These are phyloP conservation scores for Phytophthora lateralis DNA, from an alignment of 352 stramenopile species.

Conservation along the genomic window DNA sequence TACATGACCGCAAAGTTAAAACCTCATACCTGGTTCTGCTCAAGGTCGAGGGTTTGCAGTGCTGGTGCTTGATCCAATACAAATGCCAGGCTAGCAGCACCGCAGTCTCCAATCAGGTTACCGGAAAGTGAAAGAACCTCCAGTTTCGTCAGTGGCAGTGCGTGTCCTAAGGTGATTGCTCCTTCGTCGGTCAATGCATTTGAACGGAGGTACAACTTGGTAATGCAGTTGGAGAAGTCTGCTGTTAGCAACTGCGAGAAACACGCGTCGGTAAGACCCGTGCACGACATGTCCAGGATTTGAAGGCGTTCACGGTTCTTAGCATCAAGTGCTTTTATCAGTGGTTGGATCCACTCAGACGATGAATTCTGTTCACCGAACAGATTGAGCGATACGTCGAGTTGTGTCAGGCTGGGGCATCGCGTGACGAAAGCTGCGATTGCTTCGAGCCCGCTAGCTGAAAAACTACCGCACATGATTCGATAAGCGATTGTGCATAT, in stretches of 20 bases:
- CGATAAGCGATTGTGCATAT: not conserved
- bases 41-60: slow-evolving; percentile 53
- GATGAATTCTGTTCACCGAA: slow-evolving; percentile 6
- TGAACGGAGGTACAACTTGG: slow-evolving; percentile 49
- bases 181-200: slow-evolving; percentile 44
- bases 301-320: slow-evolving; percentile 20
- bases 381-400: slow-evolving; percentile 66
- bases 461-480: slow-evolving; percentile 36
- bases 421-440: slow-evolving; percentile 35
- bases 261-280: slow-evolving; percentile 34
- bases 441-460: slow-evolving; percentile 17
- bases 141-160: slow-evolving; percentile 28
- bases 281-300: slow-evolving; percentile 56
- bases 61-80: slow-evolving; percentile 41
- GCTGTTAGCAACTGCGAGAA: slow-evolving; percentile 23
- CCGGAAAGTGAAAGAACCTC: slow-evolving; percentile 48
- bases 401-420: slow-evolving; percentile 32
- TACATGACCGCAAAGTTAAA: not conserved
- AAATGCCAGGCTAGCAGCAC: slow-evolving; percentile 51
- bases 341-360: not conserved
- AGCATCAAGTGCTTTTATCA: slow-evolving; percentile 11
- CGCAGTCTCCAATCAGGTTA: slow-evolving; percentile 46
- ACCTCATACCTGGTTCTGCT: slow-evolving; percentile 51
- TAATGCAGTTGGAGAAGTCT: slow-evolving; percentile 24
- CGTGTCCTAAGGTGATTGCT: slow-evolving; percentile 23